These are phyloP conservation scores for Arthrobotrys pseudoclavata DNA, from an alignment of 2,329 filamentous ascomycete species.

Conservation along the genomic window DNA sequence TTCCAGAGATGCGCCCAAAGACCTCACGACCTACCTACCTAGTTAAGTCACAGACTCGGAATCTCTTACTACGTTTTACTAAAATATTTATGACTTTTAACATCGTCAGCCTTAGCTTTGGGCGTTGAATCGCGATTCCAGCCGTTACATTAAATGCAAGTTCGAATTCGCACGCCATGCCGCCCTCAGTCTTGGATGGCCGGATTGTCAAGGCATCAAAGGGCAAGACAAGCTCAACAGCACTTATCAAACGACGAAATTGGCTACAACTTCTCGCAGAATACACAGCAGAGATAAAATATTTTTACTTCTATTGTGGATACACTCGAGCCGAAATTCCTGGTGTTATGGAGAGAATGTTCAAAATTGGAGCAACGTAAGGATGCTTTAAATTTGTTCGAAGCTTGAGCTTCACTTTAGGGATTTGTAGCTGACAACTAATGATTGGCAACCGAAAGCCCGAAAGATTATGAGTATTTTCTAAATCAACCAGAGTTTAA, in stretches of 20 bases:
- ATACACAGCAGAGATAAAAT: constrained; percentile 6
- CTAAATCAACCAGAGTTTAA: constrained; percentile 21
- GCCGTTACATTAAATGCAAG: too few relatives aligned
- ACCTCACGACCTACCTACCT: too few relatives aligned
- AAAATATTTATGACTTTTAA: too few relatives aligned
- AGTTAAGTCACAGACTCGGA: too few relatives aligned
- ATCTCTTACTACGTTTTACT: too few relatives aligned
- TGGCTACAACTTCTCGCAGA: constrained; percentile 1
- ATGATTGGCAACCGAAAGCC: not conserved
- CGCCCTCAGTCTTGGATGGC: constrained; percentile 1
- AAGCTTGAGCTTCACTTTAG: too few relatives aligned
- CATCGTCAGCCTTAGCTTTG: too few relatives aligned
- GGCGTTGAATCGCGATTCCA: too few relatives aligned
- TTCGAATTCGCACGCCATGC: too few relatives aligned
- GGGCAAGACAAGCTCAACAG: not conserved
- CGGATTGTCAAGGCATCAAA: not conserved
- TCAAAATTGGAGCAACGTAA: constrained; percentile 27
- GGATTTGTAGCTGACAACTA: not conserved
- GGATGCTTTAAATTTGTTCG: not conserved
- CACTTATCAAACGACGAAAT: not conserved
- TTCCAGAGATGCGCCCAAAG: too few relatives aligned
- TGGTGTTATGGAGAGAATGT: constrained; percentile 18
- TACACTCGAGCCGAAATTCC: constrained; percentile 1
- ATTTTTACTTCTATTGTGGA: not conserved
- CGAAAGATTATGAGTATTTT: constrained; percentile 3